phyloP scores from a whole-genome alignment of 1,284 basidiomycete genomes.

The Rhodotorula sp. region DNA sequence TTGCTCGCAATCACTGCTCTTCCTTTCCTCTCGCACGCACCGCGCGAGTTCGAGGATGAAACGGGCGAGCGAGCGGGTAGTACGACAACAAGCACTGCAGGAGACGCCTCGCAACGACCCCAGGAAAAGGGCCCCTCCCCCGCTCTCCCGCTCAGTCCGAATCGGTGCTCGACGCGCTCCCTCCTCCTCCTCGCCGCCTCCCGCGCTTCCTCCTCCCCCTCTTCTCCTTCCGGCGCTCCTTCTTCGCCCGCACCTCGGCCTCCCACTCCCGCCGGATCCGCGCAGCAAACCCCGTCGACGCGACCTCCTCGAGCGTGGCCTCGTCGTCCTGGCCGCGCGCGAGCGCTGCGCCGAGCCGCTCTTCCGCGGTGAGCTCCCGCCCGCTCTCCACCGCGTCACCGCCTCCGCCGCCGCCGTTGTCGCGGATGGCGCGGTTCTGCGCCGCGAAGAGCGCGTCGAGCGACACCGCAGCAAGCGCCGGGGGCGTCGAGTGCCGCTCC shows the following conservation, averaged over 20 bases:
- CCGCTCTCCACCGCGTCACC: no score
- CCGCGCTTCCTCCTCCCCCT: not conserved
- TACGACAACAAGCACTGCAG: no score
- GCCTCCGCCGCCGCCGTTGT: not conserved
- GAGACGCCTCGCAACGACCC: no score
- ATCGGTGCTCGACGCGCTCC: no score
- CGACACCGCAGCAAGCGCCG: not conserved
- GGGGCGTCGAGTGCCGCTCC: not conserved
- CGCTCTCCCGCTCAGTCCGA: not conserved
- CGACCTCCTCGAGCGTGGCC: slow-evolving; percentile 1
- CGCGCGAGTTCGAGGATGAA: no score
- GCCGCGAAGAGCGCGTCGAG: not conserved
- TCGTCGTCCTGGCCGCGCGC: slow-evolving; percentile 5
- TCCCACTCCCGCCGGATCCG: not conserved
- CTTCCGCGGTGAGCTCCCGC: not conserved
- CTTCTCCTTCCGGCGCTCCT: not conserved
- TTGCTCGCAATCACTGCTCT: not conserved
- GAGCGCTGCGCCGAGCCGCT: slow-evolving; percentile 2
- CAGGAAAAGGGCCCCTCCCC: no score
- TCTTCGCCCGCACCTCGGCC: not conserved
- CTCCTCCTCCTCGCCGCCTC: not conserved
- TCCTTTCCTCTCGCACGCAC: not conserved
- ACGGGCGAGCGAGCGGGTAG: no score
- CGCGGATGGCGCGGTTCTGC: not conserved
- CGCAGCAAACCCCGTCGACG: not conserved